These are phyloP conservation scores for Lactifluus pinguis DNA, from an alignment of 768 basidiomycete genomes.

Conservation along the genomic window DNA sequence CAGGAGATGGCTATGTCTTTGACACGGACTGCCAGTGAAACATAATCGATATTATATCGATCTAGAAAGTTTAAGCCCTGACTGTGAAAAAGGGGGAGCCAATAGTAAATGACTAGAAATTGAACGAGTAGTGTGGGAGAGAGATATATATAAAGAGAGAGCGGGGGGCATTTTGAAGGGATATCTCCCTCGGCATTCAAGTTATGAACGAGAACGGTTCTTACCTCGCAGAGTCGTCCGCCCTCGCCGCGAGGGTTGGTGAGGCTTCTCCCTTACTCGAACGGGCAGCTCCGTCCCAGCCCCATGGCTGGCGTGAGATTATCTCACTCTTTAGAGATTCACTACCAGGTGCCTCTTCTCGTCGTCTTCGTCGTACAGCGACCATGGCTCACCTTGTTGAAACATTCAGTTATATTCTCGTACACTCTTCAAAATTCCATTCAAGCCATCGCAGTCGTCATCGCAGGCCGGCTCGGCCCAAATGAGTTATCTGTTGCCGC, in stretches of 20 bases:
- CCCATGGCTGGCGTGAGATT: slow-evolving; percentile 16
- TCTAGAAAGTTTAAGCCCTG: neutral
- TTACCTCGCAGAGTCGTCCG: neutral
- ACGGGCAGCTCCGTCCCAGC: slow-evolving; percentile 10
- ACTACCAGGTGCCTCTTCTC: slow-evolving; percentile 12
- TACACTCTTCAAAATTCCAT: slow-evolving; percentile 69
- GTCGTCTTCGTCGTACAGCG: neutral
- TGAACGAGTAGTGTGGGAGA: neutral
- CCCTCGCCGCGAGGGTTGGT: neutral
- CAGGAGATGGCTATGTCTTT: neutral
- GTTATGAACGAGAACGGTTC: slow-evolving; percentile 1
- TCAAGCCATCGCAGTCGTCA: slow-evolving; percentile 54
- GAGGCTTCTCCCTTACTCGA: slow-evolving; percentile 8
- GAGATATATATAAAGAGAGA: neutral
- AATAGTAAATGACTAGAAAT: neutral
- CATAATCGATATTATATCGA: neutral
- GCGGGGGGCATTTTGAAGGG: neutral
- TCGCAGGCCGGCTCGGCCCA: slow-evolving; percentile 60
- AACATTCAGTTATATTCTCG: slow-evolving; percentile 47
- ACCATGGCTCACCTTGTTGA: neutral
- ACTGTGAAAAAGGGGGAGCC: neutral
- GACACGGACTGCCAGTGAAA: neutral
- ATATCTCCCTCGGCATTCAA: neutral
- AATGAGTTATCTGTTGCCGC: slow-evolving; percentile 63
- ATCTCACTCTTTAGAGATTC: slow-evolving; percentile 13